Evolutionary conservation across 768 basidiomycete species (phyloP), one percentile per base, ranked within the genome.

Genomic region (Kwoniella pini): DNA sequence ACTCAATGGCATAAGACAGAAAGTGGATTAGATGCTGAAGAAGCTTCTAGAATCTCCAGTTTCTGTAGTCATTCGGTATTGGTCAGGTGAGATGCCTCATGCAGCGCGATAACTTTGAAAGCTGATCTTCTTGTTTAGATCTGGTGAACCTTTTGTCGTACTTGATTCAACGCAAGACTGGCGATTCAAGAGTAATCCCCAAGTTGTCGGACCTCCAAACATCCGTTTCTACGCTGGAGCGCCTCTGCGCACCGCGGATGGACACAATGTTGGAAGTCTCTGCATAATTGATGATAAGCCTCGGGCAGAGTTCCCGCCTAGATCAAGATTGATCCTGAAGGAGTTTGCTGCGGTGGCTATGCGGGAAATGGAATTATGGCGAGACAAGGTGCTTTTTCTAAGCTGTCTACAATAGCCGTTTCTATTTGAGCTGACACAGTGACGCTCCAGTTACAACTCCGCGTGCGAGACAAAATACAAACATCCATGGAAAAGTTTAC

Each of bases 401-500:
- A 4, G 27, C 27, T 21, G 13, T 27, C 22, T 11, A 12, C 13
- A 7, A 19, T 33, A 28, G 30, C 54, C n/a, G n/a, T n/a, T n/a
- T n/a, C 3, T 36, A 36, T 36, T 36, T 15, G 7, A 27, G 54
- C 63, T 75, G 40, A 71, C 52, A 55, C 24, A 22, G 13, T 36
- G 19, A 15, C 7, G 7, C 7, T 1, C 17, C 63, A 89, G 89
- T 91, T 94, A 52, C 93, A 94, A 80, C 81, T 95, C 15, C 84
- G 91, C 33, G 88, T 94, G 66, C 85, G 93, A 45, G 93, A 94
- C 69, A 86, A 87, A 44, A 95, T 96, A 28, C 94, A 97, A 70
- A 90, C 82, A 61, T 95, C 94, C 85, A 95, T 97, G 93, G 93
- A 97, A 75, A 85, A 90, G 65, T 96, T 97, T 74, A 94, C 90